Conservation (phyloP, 2,329 filamentous ascomycete species). For the Polytolypa hystricis region DNA sequence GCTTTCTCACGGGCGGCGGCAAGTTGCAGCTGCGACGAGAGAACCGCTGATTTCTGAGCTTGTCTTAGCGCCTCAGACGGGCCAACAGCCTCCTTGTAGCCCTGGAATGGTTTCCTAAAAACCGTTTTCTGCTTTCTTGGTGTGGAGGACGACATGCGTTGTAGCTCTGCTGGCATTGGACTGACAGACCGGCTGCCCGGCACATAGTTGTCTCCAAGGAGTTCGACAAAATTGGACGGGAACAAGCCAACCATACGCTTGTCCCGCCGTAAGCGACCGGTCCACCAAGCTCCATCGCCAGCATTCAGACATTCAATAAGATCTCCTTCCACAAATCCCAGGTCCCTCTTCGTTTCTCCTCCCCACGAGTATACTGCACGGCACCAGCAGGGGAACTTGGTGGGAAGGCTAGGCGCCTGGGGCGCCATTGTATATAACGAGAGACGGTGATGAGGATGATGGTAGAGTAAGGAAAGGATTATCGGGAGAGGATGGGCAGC, state of each 20-base stretch:
- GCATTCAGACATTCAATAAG: constrained; percentile 97
- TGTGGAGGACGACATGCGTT: constrained; percentile 29
- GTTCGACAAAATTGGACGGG: constrained; percentile 92
- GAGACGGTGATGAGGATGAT: no score
- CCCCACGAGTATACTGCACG: constrained; percentile 88
- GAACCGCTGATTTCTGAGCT: constrained; percentile 15
- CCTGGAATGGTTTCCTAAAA: constrained; percentile 54
- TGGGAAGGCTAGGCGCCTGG: constrained; percentile 48
- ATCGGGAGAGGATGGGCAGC: no score
- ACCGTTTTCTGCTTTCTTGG: constrained; percentile 49
- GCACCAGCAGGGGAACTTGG: constrained; percentile 81
- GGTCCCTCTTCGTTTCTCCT: constrained; percentile 86
- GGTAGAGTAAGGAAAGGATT: no score
- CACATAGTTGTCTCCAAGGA: constrained; percentile 74
- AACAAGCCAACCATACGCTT: constrained; percentile 85
- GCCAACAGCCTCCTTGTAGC: constrained; percentile 43
- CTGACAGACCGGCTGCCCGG: constrained; percentile 46
- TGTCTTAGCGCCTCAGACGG: constrained; percentile 26
- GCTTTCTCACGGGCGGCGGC: not conserved
- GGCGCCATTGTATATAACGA: constrained; percentile 34
- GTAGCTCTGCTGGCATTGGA: constrained; percentile 37
- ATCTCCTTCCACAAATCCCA: constrained; percentile 95
- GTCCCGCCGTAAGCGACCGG: constrained; percentile 79
- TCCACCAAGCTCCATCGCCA: constrained; percentile 98
- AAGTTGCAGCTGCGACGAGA: no score